phyloP scores from a whole-genome alignment of 192 early-diverging fungal genomes.

The Coemansia furcata region DNA sequence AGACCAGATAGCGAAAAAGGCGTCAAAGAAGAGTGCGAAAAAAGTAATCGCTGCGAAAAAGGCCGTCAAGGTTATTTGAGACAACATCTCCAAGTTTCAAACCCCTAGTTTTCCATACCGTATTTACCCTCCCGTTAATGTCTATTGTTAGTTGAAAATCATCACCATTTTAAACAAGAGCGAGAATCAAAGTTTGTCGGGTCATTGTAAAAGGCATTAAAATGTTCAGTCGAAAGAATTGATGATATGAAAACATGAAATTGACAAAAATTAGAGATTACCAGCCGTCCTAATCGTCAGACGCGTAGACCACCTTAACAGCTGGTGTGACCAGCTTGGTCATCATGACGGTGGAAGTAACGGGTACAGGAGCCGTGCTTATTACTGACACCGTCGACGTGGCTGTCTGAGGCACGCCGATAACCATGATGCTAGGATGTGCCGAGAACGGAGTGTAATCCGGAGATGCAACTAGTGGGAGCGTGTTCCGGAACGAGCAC shows the following conservation, averaged over 20 bases:
- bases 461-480: slow-evolving; percentile 16
- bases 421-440: slow-evolving; percentile 36
- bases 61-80: not conserved
- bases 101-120: not conserved
- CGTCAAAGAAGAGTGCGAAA: not conserved
- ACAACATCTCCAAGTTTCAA: not conserved
- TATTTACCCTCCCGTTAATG: not conserved
- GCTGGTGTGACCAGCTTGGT: slow-evolving; percentile 44
- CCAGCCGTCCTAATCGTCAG: not conserved
- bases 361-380: slow-evolving; percentile 20
- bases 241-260: not conserved
- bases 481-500: slow-evolving; percentile 23
- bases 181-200: not conserved
- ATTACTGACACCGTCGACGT: slow-evolving; percentile 3
- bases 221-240: not conserved
- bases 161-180: not conserved
- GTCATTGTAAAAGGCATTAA: not conserved
- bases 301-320: slow-evolving; percentile 34
- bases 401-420: slow-evolving; percentile 28
- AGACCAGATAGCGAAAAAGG: slow-evolving; percentile 4
- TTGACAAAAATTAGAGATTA: not conserved
- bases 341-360: slow-evolving; percentile 35
- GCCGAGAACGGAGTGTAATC: slow-evolving; percentile 12
- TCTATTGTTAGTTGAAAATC: not conserved
- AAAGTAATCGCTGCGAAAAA: not conserved